Evolutionary conservation across 108 stramenopile genomes (phyloP), one percentile per base, ranked within the genome.

Genomic region (Schizochytrium sp.): DNA sequence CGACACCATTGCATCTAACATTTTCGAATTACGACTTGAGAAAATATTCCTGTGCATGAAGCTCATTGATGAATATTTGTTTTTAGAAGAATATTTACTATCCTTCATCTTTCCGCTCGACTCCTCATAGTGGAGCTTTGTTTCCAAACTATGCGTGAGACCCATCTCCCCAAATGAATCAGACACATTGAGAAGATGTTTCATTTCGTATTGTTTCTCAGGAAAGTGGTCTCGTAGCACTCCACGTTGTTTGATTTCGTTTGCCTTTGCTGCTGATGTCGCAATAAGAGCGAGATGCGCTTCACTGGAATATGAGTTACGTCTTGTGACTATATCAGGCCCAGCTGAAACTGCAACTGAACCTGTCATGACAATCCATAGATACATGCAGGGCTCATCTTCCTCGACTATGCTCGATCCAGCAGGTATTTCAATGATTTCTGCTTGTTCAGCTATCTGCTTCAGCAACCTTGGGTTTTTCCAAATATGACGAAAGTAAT

Each of bases 381-480:
- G 44, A 38, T 44, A 69, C 42, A 44, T 44, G 64, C 42, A 38
- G 64, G 42, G 12, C 5, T 69, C 64, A 7, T 7, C 15, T 38
- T 44, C 44, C 19, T 38, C 40, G 64, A 69, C 28, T 38, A 69
- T 15, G 64, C 8, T 15, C 12, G 64, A 44, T 8, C 44, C 64
- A 38, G 64, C 42, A 7, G 19, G 19, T 2, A 69, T 44, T 8
- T 44, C 5, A 28, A 28, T 8, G 28, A 69, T 15, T 15, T 69
- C 64, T 8, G 42, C 64, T 2, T 44, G 64, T 44, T 38, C 12
- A 7, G 64, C 64, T 44, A 69, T 8, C 64, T 69, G 19, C 64
- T 69, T 69, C 28, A 83, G 76, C 53, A 55, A 42, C 76, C 28
- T 83, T 5, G 53, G 50, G 47, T 55, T 17, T 53, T 83, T 83